Evolutionary conservation across 2,329 filamentous ascomycete genomes (phyloP).

Genomic region (Arthrobotrys iridis): DNA sequence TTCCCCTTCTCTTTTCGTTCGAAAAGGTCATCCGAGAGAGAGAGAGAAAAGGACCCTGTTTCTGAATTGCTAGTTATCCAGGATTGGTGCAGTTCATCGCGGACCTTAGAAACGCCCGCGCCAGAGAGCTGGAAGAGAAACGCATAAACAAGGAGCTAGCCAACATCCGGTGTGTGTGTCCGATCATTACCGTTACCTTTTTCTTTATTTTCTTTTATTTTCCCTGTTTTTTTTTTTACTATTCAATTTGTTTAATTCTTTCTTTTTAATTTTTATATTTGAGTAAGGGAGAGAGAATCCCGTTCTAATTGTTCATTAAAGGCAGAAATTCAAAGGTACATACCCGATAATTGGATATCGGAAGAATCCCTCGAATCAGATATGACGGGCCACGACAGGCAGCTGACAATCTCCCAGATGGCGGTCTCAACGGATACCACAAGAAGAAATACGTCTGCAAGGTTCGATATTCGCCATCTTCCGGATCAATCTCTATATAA

Average conservation of each 20-base stretch:
- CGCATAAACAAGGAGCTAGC: constrained; percentile 99
- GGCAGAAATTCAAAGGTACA: constrained; percentile 90
- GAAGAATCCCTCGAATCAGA: background rate
- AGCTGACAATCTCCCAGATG: constrained; percentile 67
- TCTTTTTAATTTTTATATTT: no score
- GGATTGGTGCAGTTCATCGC: constrained; percentile 98
- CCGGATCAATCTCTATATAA: constrained; percentile 29
- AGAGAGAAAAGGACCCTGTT: background rate
- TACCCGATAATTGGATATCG: background rate
- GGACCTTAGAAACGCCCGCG: constrained; percentile 91
- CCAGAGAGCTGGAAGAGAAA: constrained; percentile 96
- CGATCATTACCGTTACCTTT: background rate
- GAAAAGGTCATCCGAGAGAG: background rate
- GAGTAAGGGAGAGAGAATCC: constrained; percentile 5
- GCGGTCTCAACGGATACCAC: constrained; percentile 92
- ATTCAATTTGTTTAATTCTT: background rate
- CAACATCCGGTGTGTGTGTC: constrained; percentile 78
- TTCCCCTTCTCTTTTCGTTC: no score
- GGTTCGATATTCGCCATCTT: constrained; percentile 64
- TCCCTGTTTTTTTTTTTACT: background rate
- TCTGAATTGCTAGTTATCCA: constrained; percentile 53
- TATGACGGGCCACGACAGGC: constrained; percentile 9
- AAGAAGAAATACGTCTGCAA: constrained; percentile 99
- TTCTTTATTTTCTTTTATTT: background rate
- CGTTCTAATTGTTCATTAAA: constrained; percentile 60